Percentiles rank a stretch among this genome's conserved stretches.
Evolutionary conservation across 805 yeast species (phyloP).

Genomic region (Hanseniaspora thailandica): DNA sequence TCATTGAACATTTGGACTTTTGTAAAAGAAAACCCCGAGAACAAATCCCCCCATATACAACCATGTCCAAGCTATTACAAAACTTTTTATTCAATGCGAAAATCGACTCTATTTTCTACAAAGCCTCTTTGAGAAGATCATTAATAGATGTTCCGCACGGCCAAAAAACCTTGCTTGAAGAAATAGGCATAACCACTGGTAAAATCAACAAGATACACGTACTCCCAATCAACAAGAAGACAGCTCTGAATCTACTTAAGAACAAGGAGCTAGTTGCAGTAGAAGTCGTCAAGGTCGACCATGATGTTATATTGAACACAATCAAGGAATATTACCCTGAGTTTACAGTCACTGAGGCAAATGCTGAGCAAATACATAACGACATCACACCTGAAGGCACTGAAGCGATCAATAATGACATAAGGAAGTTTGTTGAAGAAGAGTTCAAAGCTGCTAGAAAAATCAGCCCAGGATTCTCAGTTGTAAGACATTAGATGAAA

Average conservation of each 20-base stretch:
- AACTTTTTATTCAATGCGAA: background rate
- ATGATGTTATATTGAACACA: background rate
- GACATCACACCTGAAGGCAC: background rate
- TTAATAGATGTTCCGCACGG: constrained; percentile 10
- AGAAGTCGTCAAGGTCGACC: constrained; percentile 7
- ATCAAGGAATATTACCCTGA: background rate
- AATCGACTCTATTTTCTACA: constrained; percentile 7
- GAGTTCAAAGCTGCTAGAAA: constrained; percentile 10
- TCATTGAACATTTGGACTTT: no score
- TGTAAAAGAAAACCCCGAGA: no score
- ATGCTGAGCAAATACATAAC: background rate
- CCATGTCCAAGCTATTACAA: background rate
- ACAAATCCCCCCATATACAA: background rate
- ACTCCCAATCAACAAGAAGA: constrained; percentile 6
- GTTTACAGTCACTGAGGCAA: background rate
- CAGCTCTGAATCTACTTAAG: constrained; percentile 3
- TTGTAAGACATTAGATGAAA: constrained; percentile 1
- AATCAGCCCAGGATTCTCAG: constrained; percentile 10
- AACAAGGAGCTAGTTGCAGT: constrained; percentile 9
- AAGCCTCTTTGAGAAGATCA: constrained; percentile 12
- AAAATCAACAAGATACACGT: constrained; percentile 8
- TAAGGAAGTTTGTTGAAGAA: background rate
- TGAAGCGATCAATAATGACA: background rate
- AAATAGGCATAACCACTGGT: background rate
- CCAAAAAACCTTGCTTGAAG: background rate